Conservation (phyloP, 2,329 filamentous ascomycete genomes). For the Arthrobotrys pseudoclavata region DNA sequence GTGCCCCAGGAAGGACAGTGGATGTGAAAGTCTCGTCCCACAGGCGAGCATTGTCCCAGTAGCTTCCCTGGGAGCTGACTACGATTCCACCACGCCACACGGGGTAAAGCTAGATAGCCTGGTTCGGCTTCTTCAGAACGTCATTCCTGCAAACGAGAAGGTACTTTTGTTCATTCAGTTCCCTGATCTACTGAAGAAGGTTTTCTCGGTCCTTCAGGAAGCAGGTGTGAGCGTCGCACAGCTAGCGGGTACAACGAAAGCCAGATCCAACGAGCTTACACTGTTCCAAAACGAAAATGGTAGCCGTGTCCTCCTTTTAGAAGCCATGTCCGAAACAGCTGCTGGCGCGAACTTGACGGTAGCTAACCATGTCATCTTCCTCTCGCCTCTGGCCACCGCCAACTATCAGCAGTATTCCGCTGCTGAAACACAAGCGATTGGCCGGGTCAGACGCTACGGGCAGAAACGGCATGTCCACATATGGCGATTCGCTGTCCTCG, state of each 20-base stretch:
- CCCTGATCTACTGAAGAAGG: conserved; percentile 67
- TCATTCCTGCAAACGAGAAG: conserved; percentile 68
- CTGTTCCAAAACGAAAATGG: conserved; percentile 33
- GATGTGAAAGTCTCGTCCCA: conserved; percentile 31
- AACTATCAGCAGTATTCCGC: conserved; percentile 72
- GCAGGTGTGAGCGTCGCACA: conserved; percentile 65
- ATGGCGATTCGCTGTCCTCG: conserved; percentile 69
- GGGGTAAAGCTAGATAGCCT: conserved; percentile 49
- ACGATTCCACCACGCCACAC: conserved; percentile 21
- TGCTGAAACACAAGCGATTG: conserved; percentile 75
- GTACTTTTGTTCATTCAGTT: conserved; percentile 73
- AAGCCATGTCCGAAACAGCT: conserved; percentile 72
- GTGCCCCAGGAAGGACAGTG: conserved; percentile 28
- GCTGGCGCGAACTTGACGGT: conserved; percentile 75
- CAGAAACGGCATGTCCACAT: conserved; percentile 73
- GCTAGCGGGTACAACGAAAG: conserved; percentile 65
- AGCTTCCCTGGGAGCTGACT: conserved; percentile 17
- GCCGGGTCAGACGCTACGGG: conserved; percentile 72
- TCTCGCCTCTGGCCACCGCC: conserved; percentile 71
- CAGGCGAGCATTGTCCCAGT: conserved; percentile 18
- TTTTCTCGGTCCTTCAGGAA: conserved; percentile 65
- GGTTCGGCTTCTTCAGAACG: conserved; percentile 26
- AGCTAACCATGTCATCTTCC: conserved; percentile 76
- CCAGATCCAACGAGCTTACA: conserved; percentile 62
- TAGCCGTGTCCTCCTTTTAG: conserved; percentile 72